Base-by-base conservation (phyloP, 1,284 basidiomycete genomes). In the Ustilago sp. region DNA sequence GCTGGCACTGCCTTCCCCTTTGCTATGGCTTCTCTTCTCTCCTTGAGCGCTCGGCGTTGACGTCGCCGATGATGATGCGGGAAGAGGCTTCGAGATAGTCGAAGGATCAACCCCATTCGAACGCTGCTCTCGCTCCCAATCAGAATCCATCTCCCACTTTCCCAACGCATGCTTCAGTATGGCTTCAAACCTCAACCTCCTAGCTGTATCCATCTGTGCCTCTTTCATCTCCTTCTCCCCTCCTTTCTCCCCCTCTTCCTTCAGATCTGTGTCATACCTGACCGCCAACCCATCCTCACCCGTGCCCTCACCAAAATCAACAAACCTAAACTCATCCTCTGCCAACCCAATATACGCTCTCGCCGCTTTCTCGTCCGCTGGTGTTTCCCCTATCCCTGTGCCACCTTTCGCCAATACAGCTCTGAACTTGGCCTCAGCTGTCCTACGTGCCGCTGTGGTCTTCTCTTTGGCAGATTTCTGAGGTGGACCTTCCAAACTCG, bases 61-160 rank as follows among this genome's bases (percentile, higher is more conserved):
- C 4, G 23, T 1, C 3, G 38, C 7, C 8, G 55, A 36, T 2
- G 34, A 4, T 6, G 55, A 31, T 2, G 50, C 11, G 6, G 56
- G 23, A 1, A 70, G 12, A 8, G 62, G 58, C 8, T 34, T 34
- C 0, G 64, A 68, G 3, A 68, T 39, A 23, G 43, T 54, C 31
- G 64, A 61, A 3, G 74, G 74, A 41, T 76, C 74, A n/a, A 68
- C 3, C 1, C 74, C 68, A 11, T 68, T 64, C 4, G 74, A 54
- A 2, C 68, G 64, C 50, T 78, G 75, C 6, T 41, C 15, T 7
- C 78, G 53, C 55, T 80, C 78, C 77, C 77, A 78, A 51, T 74
- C 79, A n/a, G 53, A 59, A 48, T 79, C 78, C 78, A 79, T 80
- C 61, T 77, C 73, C 78, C 78, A 80, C 34, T 58, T 72, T 1